Evolutionary conservation across 495 filamentous ascomycete species (phyloP), one percentile per base, ranked within the genome.

Genomic region (Stereocaulon alpinum): DNA sequence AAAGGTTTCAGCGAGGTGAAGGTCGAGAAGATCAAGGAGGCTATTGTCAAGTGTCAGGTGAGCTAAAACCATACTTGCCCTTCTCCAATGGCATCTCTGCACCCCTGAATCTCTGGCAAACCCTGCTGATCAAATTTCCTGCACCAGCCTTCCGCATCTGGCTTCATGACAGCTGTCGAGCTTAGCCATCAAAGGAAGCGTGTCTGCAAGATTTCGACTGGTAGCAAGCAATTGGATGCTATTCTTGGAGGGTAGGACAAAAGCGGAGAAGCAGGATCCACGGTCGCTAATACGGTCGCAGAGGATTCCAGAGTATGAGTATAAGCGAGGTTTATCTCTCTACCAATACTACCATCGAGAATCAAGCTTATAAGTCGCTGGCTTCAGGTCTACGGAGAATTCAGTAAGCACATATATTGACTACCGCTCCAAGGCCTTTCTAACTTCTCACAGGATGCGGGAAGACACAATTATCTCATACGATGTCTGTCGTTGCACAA

Each of bases 1-100:
- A 88, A 86, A 67, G 87, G 87, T 7, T 89, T 90, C 71, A 88
- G 85, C 56, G 87, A 91, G 66, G 76, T 84, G 65, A 90, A 89
- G 70, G 87, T 89, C 14, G 87, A 89, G 59, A 90, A 89, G 67
- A 76, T 91, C 68, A 90, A 89, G 66, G 87, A 90, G 63, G 87
- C 87, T 22, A 79, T 85, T 42, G 74, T 77, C 60, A 91, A 91
- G 65, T 84, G 84, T 60, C 73, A 84, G 66, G 86, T 88, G 71
- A 51, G 73, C 63, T 40, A 47, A 34, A 14, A 50, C 11, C n/a
- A 41, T 4, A 22, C 47, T 37, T 32, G 29, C 11, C 43, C 17
- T 37, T 49, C 41, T 24, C 37, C 6, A 4, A 18, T 40, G 9
- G 4, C 17, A 20, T n/a, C 41, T 15, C 37, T 42, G n/a, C 17